Conservation (phyloP, 2,329 filamentous ascomycete genomes). For the Ascochyta pisi region DNA sequence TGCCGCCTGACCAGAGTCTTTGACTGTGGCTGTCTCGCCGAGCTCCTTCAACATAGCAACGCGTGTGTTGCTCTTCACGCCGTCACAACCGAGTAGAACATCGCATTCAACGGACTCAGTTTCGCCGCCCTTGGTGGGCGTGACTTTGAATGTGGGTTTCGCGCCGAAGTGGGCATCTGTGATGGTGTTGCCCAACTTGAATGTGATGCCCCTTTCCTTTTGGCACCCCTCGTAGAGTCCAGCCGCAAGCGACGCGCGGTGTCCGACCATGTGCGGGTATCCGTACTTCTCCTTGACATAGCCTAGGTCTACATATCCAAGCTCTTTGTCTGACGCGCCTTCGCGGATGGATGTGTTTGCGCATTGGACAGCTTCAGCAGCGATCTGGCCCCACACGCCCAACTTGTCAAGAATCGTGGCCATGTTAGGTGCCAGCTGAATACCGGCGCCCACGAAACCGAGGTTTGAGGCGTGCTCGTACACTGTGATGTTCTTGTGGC, state of each 20-base stretch:
- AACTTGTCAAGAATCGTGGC: constrained; percentile 75
- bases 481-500: constrained; percentile 75
- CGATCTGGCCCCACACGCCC: constrained; percentile 75
- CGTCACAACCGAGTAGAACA: constrained; percentile 55
- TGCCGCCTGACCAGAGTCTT: constrained; percentile 76
- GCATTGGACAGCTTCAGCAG: constrained; percentile 73
- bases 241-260: constrained; percentile 74
- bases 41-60: constrained; percentile 63
- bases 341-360: constrained; percentile 76
- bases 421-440: constrained; percentile 85
- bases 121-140: constrained; percentile 61
- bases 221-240: constrained; percentile 75
- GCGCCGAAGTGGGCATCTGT: constrained; percentile 64
- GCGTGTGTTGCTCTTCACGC: constrained; percentile 57
- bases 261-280: constrained; percentile 81
- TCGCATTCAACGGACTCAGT: constrained; percentile 61
- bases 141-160: constrained; percentile 65
- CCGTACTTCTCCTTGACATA: constrained; percentile 73
- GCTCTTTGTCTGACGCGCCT: constrained; percentile 71
- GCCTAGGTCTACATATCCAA: constrained; percentile 72
- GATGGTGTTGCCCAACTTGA: constrained; percentile 69
- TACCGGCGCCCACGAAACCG: constrained; percentile 84
- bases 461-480: constrained; percentile 76
- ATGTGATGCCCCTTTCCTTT: constrained; percentile 66
- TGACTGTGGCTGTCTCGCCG: constrained; percentile 61